These are phyloP conservation scores for Raffaelea albimanens DNA, from an alignment of 2,329 filamentous ascomycete genomes.

Conservation along the genomic window DNA sequence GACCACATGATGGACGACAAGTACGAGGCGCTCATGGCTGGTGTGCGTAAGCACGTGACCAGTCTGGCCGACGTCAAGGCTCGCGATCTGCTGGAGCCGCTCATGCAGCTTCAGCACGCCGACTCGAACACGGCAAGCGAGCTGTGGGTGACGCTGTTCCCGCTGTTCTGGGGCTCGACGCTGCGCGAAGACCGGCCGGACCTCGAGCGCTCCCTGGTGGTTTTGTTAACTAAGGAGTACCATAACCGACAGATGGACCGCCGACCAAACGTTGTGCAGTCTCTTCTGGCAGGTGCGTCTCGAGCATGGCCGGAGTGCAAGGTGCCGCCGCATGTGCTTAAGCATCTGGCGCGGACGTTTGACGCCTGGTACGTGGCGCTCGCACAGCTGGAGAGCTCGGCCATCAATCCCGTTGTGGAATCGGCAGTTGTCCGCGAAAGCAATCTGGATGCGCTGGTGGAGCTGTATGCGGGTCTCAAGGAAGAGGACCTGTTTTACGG, in stretches of 20 bases:
- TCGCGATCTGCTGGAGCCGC: constrained; percentile 79
- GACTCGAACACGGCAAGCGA: constrained; percentile 75
- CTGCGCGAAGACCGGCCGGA: constrained; percentile 82
- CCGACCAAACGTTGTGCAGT: constrained; percentile 90
- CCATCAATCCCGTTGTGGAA: constrained; percentile 75
- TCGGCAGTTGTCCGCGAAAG: constrained; percentile 81
- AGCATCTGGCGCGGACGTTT: constrained; percentile 87
- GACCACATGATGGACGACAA: constrained; percentile 71
- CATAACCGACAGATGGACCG: constrained; percentile 91
- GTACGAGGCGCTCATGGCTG: constrained; percentile 68
- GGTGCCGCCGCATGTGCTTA: constrained; percentile 90
- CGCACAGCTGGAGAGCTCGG: constrained; percentile 80
- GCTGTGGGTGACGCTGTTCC: constrained; percentile 86
- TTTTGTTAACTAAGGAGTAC: constrained; percentile 86
- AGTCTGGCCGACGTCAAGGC: constrained; percentile 81
- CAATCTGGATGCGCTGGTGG: constrained; percentile 90
- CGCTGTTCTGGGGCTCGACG: constrained; percentile 85
- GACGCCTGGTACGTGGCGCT: constrained; percentile 96
- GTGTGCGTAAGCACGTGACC: constrained; percentile 72
- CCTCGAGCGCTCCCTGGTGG: constrained; percentile 83
- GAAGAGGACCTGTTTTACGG: constrained; percentile 98
- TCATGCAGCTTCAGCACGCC: constrained; percentile 85
- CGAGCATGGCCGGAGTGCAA: constrained; percentile 81
- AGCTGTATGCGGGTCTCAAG: constrained; percentile 80
- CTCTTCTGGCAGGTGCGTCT: constrained; percentile 78